Conservation (phyloP, 306 rosid genomes). For the Canavalia ensiformis region DNA sequence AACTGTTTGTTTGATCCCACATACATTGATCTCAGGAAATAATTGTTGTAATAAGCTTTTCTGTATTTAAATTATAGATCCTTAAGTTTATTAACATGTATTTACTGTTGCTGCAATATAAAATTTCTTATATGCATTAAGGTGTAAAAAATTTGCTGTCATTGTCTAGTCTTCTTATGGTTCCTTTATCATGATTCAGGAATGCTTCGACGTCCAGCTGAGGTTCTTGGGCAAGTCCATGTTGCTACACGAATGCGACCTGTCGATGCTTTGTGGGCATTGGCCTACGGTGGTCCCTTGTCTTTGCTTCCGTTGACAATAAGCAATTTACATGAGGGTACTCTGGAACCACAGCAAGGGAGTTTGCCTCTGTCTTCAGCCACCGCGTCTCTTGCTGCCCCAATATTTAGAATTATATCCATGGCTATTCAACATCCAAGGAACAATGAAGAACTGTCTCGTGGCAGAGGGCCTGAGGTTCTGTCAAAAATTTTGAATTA, state of each 20-base stretch:
- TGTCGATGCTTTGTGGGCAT: conserved; percentile 95
- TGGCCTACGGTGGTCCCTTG: conserved; percentile 95
- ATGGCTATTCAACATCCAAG: conserved; percentile 77
- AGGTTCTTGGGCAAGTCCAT: conserved; percentile 99
- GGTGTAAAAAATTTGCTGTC: conserved; percentile 42
- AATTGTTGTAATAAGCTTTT: neutral
- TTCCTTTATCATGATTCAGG: conserved; percentile 64
- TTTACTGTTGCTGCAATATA: conserved; percentile 36
- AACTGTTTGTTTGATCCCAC: conserved; percentile 32
- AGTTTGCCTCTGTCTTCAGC: conserved; percentile 66
- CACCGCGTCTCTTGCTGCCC: conserved; percentile 71
- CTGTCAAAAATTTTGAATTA: conserved; percentile 89
- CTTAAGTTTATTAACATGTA: neutral
- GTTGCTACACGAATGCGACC: conserved; percentile 93
- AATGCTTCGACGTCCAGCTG: conserved; percentile 91
- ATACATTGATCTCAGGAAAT: neutral
- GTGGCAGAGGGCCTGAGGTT: conserved; percentile 92
- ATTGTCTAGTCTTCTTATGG: conserved; percentile 45
- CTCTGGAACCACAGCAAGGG: conserved; percentile 81
- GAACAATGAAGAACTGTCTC: conserved; percentile 93
- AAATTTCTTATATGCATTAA: conserved; percentile 42
- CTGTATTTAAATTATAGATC: conserved; percentile 24
- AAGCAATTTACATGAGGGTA: conserved; percentile 70
- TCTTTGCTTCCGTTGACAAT: conserved; percentile 91
- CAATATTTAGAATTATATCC: conserved; percentile 62